phyloP scores from a whole-genome alignment of 2,329 filamentous ascomycete genomes.

The Aplosporella prunicola region DNA sequence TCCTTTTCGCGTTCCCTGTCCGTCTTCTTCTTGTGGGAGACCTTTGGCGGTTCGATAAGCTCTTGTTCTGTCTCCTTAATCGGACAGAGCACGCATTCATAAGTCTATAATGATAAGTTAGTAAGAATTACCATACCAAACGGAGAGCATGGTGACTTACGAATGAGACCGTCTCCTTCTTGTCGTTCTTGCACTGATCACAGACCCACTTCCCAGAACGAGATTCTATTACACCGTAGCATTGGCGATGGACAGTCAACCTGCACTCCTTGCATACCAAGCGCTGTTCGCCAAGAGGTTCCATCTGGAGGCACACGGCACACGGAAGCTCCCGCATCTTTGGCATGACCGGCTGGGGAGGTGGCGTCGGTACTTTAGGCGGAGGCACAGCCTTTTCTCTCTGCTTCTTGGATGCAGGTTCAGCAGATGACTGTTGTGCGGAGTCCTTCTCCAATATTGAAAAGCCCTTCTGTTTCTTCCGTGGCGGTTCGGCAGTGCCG shows the following conservation, averaged over 20 bases:
- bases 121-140: background rate
- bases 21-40: slow-evolving; percentile 76
- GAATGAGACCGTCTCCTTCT: slow-evolving; percentile 84
- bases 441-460: slow-evolving; percentile 38
- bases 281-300: slow-evolving; percentile 47
- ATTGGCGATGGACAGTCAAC: slow-evolving; percentile 81
- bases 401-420: slow-evolving; percentile 46
- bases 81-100: slow-evolving; percentile 88
- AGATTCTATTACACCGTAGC: slow-evolving; percentile 74
- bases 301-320: slow-evolving; percentile 69
- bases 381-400: slow-evolving; percentile 40
- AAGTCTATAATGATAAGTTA: slow-evolving; percentile 47
- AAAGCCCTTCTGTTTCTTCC: slow-evolving; percentile 49
- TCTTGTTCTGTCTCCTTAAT: slow-evolving; percentile 73
- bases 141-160: slow-evolving; percentile 46
- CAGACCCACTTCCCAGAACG: slow-evolving; percentile 81
- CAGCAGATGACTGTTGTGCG: slow-evolving; percentile 34
- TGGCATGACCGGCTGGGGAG: slow-evolving; percentile 64
- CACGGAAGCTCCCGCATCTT: slow-evolving; percentile 73
- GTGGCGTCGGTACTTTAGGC: slow-evolving; percentile 40
- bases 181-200: slow-evolving; percentile 92
- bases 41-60: slow-evolving; percentile 72
- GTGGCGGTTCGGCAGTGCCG: slow-evolving; percentile 39
- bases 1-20: slow-evolving; percentile 89
- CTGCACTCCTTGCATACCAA: slow-evolving; percentile 81